Conservation (phyloP, 371 early-diverging fungal genomes). For the Dipsacomyces acuminosporus region DNA sequence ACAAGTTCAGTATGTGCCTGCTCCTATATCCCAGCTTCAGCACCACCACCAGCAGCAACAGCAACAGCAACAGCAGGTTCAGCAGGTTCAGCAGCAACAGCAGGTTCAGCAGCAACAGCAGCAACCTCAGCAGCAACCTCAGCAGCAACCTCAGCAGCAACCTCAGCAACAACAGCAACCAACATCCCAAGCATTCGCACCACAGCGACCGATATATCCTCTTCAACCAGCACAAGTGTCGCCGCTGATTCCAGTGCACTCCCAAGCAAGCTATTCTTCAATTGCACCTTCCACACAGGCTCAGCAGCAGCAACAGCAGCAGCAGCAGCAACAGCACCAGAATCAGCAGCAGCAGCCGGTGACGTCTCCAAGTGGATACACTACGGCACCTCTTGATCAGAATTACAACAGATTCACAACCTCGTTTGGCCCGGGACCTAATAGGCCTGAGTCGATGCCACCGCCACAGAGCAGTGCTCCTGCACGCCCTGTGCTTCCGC, state of each 20-base stretch:
- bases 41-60: conserved; percentile 1
- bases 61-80: conserved; percentile 1
- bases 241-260: too few relatives aligned
- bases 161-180: neutral
- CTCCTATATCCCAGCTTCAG: conserved; percentile 2
- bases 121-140: conserved; percentile 9
- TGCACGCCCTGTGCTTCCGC: conserved; percentile 27
- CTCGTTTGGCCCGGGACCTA: conserved; percentile 15
- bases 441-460: neutral
- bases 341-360: conserved; percentile 1
- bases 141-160: conserved; percentile 5
- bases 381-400: neutral
- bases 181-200: too few relatives aligned
- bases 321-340: neutral
- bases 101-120: conserved; percentile 3
- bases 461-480: neutral
- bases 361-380: neutral
- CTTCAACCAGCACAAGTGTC: neutral
- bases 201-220: too few relatives aligned
- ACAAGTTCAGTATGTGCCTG: too few relatives aligned
- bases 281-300: too few relatives aligned
- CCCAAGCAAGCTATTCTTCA: too few relatives aligned
- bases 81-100: conserved; percentile 11
- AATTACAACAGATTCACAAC: conserved; percentile 9
- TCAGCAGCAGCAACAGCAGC: neutral